Evolutionary conservation across 129 eudicot genomes (phyloP), one percentile per base, ranked within the genome.

Genomic region (Oenanthe sinensis): DNA sequence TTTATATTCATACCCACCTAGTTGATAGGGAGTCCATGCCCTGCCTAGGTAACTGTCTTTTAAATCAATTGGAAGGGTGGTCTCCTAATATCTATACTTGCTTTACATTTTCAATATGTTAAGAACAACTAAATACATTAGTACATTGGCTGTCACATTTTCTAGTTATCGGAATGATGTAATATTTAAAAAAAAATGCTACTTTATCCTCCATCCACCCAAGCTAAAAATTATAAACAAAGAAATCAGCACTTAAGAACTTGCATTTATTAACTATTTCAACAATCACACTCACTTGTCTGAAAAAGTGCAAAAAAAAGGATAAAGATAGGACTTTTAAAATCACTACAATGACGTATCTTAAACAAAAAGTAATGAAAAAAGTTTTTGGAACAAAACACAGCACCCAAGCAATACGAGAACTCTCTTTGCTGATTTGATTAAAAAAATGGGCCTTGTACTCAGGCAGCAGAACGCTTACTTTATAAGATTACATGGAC

Each of bases 401-500:
- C 77, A 74, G n/a, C 60, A 24, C 42, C 13, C 22, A 22, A 42
- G 76, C 76, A 43, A 44, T 47, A 44, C 17, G 5, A 13, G 26
- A 72, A 72, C 50, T 72, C 36, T 60, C 24, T 13, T 46, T 45
- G 39, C 71, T 65, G 39, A 24, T 63, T n/a, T 63, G 2, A n/a
- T 4, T 43, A 0, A 13, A 1, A 7, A 45, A 45, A 16, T 0
- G 1, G 17, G 22, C 11, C 19, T 44, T 22, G 8, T 37, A 77
- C 43, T 47, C n/a, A 37, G 63, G 74, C 36, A 63, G 67, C 74
- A 40, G 47, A 40, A 76, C 74, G 81, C 82, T 78, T 74, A 85
- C 83, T 82, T 17, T n/a, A 40, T 58, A 68, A 55, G 12, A 71
- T 78, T 50, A 87, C 5, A 82, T 40, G 19, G 88, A 74, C 77